phyloP scores from a whole-genome alignment of 2,329 filamentous ascomycete species.

The Fusarium robinianum region DNA sequence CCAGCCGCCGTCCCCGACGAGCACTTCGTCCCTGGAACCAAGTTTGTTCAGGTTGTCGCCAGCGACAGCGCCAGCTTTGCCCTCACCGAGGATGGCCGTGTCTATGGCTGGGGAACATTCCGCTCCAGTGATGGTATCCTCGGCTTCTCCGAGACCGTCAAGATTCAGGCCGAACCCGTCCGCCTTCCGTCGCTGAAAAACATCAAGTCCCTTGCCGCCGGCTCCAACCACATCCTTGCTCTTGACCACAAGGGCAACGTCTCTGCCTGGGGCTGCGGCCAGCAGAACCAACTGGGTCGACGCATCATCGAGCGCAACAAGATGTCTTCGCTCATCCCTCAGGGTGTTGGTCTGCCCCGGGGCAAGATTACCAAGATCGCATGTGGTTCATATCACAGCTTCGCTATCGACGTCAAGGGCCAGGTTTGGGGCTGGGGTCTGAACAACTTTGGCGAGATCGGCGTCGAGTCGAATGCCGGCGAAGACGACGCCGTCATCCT shows the following conservation, averaged over 20 bases:
- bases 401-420: conserved; percentile 73
- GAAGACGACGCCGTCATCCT: conserved; percentile 67
- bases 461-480: conserved; percentile 59
- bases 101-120: conserved; percentile 88
- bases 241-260: conserved; percentile 68
- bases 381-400: conserved; percentile 80
- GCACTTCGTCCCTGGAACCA: conserved; percentile 63
- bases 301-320: conserved; percentile 65
- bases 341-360: conserved; percentile 60
- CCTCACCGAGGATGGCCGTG: conserved; percentile 72
- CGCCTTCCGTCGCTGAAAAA: conserved; percentile 68
- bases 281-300: conserved; percentile 68
- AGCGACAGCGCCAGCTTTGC: conserved; percentile 77
- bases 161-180: conserved; percentile 55
- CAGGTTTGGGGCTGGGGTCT: conserved; percentile 81
- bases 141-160: conserved; percentile 61
- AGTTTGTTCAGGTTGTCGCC: conserved; percentile 67
- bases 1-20: conserved; percentile 64
- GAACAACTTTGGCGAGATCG: conserved; percentile 86
- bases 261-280: conserved; percentile 72
- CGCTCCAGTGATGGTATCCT: conserved; percentile 67
- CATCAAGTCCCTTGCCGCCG: conserved; percentile 65
- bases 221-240: conserved; percentile 73
- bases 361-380: conserved; percentile 61
- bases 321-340: conserved; percentile 62